phyloP scores from a whole-genome alignment of 2,329 filamentous ascomycete species.

The Coniochaeta sp. region DNA sequence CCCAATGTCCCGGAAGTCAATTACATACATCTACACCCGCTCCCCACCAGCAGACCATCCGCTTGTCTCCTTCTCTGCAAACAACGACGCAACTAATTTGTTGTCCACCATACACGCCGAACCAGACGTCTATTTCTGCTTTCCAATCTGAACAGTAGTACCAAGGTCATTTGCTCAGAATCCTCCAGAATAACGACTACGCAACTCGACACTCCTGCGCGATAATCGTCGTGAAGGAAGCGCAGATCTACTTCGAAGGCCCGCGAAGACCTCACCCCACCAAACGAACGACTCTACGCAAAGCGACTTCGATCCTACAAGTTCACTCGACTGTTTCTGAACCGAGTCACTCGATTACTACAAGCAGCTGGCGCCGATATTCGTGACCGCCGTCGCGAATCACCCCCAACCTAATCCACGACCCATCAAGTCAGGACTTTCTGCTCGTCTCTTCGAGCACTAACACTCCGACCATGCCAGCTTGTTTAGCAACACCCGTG shows the following conservation, averaged over 20 bases:
- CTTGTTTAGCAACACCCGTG: conserved; percentile 75
- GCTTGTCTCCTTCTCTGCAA: background rate
- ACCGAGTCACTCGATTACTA: background rate
- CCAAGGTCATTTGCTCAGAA: background rate
- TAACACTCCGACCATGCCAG: conserved; percentile 58
- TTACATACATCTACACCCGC: conserved; percentile 3
- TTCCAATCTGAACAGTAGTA: background rate
- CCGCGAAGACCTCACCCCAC: background rate
- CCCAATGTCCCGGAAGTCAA: background rate
- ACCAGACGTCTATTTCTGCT: background rate
- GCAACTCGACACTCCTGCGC: background rate
- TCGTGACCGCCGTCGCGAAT: conserved; percentile 12
- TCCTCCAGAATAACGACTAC: background rate
- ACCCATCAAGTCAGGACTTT: conserved; percentile 9
- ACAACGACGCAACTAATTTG: conserved; percentile 1
- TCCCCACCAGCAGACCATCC: conserved; percentile 1
- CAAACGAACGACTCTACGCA: background rate
- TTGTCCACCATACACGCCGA: background rate
- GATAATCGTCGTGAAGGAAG: background rate
- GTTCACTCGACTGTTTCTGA: background rate
- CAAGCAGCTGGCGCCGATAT: conserved; percentile 1
- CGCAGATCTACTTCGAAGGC: background rate
- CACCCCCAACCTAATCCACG: conserved; percentile 11
- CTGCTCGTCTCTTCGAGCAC: conserved; percentile 30
- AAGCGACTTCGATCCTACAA: background rate